Evolutionary conservation across 1,284 basidiomycete species (phyloP).

Genomic region (Tausonia pullulans): DNA sequence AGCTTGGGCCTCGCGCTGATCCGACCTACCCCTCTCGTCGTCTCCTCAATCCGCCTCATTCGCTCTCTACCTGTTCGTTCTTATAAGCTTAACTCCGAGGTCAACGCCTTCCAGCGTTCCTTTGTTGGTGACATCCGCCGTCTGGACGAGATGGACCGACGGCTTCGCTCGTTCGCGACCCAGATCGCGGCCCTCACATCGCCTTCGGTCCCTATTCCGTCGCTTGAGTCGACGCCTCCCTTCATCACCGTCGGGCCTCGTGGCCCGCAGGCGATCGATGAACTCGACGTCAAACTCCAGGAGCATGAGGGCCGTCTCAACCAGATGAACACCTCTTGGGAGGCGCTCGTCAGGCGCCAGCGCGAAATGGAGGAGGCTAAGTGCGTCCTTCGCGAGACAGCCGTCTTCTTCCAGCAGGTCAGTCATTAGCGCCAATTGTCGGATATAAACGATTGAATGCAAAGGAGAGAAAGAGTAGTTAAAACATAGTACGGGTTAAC

Average conservation of each 20-base stretch:
- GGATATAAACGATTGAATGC: too few relatives aligned
- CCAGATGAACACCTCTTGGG: slow-evolving; percentile 92
- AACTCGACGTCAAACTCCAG: slow-evolving; percentile 74
- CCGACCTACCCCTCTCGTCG: too few relatives aligned
- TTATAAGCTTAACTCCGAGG: slow-evolving; percentile 73
- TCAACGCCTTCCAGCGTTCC: slow-evolving; percentile 97
- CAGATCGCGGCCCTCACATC: slow-evolving; percentile 67
- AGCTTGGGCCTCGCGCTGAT: too few relatives aligned
- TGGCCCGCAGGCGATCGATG: slow-evolving; percentile 85
- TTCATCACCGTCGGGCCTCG: slow-evolving; percentile 77
- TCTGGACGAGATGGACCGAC: slow-evolving; percentile 90
- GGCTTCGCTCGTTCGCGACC: slow-evolving; percentile 75
- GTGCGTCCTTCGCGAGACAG: slow-evolving; percentile 88
- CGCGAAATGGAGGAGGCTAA: slow-evolving; percentile 85
- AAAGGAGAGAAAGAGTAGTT: too few relatives aligned
- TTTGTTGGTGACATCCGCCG: slow-evolving; percentile 92
- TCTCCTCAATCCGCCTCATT: not conserved
- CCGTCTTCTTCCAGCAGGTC: slow-evolving; percentile 87
- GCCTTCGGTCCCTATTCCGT: slow-evolving; percentile 59
- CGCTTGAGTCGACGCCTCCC: slow-evolving; percentile 68
- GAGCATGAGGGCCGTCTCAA: slow-evolving; percentile 77
- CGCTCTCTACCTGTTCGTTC: slow-evolving; percentile 1
- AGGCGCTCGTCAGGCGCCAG: slow-evolving; percentile 73
- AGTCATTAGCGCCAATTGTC: slow-evolving; percentile 20
- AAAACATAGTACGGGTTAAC: too few relatives aligned